These are phyloP conservation scores for Dictyostelium capitatum DNA, from an alignment of 78 protist species.

Conservation along the genomic window DNA sequence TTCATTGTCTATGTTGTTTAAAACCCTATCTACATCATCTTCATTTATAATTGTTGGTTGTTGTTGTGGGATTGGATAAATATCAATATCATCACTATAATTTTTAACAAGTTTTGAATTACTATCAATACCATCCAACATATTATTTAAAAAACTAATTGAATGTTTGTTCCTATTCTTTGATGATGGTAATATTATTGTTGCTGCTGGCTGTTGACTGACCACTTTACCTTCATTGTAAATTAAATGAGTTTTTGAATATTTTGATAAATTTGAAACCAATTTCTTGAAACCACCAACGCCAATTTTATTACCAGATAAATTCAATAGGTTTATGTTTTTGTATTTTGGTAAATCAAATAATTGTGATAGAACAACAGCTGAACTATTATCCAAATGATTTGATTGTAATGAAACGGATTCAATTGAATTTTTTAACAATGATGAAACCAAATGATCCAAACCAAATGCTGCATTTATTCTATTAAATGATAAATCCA, in stretches of 20 bases:
- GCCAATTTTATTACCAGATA: conserved; percentile 59
- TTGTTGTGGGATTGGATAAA: too few relatives aligned
- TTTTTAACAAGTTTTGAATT: too few relatives aligned
- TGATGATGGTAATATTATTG: too few relatives aligned
- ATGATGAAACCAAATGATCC: background rate
- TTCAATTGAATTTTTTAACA: background rate
- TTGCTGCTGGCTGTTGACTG: too few relatives aligned
- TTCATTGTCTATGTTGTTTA: too few relatives aligned
- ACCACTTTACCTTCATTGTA: background rate
- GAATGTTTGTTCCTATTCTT: too few relatives aligned
- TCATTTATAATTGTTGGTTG: too few relatives aligned
- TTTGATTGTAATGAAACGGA: conserved; percentile 15
- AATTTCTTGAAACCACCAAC: conserved; percentile 27
- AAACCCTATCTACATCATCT: too few relatives aligned
- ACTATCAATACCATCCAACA: too few relatives aligned
- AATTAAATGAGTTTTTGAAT: conserved; percentile 15
- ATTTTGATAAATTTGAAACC: background rate
- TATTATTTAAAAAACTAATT: too few relatives aligned
- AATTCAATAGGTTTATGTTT: background rate
- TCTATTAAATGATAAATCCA: conserved; percentile 46
- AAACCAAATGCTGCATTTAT: background rate
- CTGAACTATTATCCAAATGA: conserved; percentile 9
- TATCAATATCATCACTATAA: too few relatives aligned
- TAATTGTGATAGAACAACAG: background rate
- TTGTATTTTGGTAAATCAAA: background rate